These are phyloP conservation scores for Chytriomyces sp. DNA, from an alignment of 192 early-diverging fungal genomes.

Conservation along the genomic window DNA sequence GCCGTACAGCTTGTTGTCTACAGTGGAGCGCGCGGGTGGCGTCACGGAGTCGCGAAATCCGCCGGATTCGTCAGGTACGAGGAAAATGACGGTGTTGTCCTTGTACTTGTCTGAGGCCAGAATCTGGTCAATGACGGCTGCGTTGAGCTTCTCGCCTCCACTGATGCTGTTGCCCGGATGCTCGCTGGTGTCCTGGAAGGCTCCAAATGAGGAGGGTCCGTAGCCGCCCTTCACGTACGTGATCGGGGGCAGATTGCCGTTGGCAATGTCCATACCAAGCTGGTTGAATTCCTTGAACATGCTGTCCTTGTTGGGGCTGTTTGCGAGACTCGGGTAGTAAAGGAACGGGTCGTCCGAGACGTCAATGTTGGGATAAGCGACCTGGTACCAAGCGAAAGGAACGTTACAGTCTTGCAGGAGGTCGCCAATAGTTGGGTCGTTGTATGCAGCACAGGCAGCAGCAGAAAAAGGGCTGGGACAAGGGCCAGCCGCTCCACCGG, in stretches of 20 bases:
- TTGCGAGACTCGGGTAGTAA: constrained; percentile 4
- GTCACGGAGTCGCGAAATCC: constrained; percentile 17
- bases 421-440: constrained; percentile 17
- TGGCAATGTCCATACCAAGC: neutral
- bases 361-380: constrained; percentile 7
- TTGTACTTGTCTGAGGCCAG: neutral
- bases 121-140: constrained; percentile 15
- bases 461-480: neutral
- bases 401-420: neutral
- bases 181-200: neutral
- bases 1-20: constrained; percentile 17
- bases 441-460: neutral
- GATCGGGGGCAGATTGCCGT: constrained; percentile 19
- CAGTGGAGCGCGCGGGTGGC: neutral
- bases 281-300: constrained; percentile 14
- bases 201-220: constrained; percentile 26
- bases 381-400: neutral
- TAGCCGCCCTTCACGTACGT: constrained; percentile 15
- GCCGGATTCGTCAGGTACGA: constrained; percentile 26
- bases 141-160: constrained; percentile 26
- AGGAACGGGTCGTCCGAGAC: constrained; percentile 17
- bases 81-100: constrained; percentile 26
- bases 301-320: neutral
- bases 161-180: constrained; percentile 26
- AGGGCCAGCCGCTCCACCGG: neutral